Base-by-base conservation (phyloP, 306 rosid species). In the Carpinus fangiana region DNA sequence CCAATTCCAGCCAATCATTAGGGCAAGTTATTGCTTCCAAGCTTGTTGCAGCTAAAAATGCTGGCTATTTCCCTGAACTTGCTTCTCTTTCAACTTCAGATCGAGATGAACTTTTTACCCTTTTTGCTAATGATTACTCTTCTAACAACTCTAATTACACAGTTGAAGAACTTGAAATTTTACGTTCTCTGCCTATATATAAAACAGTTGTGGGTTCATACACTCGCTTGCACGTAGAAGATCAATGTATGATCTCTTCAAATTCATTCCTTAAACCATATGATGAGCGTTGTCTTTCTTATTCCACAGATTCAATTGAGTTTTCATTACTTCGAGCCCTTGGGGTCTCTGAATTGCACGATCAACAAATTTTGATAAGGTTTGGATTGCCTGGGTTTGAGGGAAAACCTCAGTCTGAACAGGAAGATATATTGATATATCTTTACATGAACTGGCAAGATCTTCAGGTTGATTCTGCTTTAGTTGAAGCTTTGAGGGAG, bases 331-430 rank as follows among this genome's bases (percentile, higher is more conserved):
- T 94, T 84, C 82, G 78, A 66, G 94, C 95, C 56, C 98, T 94
- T 41, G 94, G 97, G 62, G 90, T 94, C 62, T 82, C 85, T 59
- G 97, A 90, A 83, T 85, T 90, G 89, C 84, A 83, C 76, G 90
- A 92, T 81, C 91, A 90, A 86, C 98, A 94, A 87, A 92, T 94
- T 83, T 82, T 94, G 82, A 86, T 88, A 53, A 88, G 89, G 76
- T 94, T 94, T 89, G 96, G 97, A 74, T 89, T 94, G 88, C 97
- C 97, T 65, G 88, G 85, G 75, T 94, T 89, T 87, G 97, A 88
- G 76, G 71, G 79, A 55, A 92, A 94, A 85, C 77, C 93, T 81
- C 90, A 88, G 61, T 72, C 86, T 72, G 93, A 92, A 75, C 90
- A 88, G 85, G 98, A 94, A 76, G 92, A 86, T 75, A 78, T 92